These are phyloP conservation scores for Bonia amplexicaulis DNA, from an alignment of 176 grass and related monocot genomes.

Conservation along the genomic window DNA sequence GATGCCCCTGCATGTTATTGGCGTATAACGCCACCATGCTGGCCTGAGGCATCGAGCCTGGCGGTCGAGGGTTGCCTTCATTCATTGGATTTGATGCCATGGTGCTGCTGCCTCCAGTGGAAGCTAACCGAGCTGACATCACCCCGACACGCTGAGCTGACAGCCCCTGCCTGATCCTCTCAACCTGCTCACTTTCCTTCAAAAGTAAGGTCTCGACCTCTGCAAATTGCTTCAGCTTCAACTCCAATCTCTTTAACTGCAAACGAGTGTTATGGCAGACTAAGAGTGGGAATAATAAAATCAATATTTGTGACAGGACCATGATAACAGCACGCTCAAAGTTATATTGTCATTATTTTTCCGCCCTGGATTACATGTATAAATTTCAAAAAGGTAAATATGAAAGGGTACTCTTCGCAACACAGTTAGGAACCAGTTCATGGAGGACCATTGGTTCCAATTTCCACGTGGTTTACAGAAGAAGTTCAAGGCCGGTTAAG, in stretches of 20 bases:
- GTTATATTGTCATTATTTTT: neutral
- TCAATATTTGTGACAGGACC: neutral
- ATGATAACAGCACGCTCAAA: neutral
- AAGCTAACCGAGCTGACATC: slow-evolving; percentile 48
- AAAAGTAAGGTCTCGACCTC: slow-evolving; percentile 83
- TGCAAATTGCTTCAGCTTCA: slow-evolving; percentile 94
- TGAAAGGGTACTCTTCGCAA: neutral
- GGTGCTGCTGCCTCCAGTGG: slow-evolving; percentile 26
- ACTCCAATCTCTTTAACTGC: slow-evolving; percentile 93
- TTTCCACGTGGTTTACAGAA: neutral
- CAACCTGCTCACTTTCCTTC: slow-evolving; percentile 80
- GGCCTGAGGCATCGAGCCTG: slow-evolving; percentile 27
- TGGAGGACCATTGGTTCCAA: neutral
- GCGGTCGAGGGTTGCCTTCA: slow-evolving; percentile 32
- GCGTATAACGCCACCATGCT: slow-evolving; percentile 34
- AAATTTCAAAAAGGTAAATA: neutral
- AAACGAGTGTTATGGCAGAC: slow-evolving; percentile 4
- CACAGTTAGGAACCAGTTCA: neutral
- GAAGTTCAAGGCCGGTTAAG: neutral
- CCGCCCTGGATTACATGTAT: neutral
- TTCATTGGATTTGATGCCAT: slow-evolving; percentile 42
- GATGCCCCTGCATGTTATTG: slow-evolving; percentile 64
- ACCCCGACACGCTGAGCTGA: slow-evolving; percentile 46
- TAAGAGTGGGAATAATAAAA: slow-evolving; percentile 4
- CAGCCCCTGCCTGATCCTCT: slow-evolving; percentile 60